Evolutionary conservation across 192 early-diverging fungal genomes (phyloP).

Genomic region (Entomortierella chlamydospora): DNA sequence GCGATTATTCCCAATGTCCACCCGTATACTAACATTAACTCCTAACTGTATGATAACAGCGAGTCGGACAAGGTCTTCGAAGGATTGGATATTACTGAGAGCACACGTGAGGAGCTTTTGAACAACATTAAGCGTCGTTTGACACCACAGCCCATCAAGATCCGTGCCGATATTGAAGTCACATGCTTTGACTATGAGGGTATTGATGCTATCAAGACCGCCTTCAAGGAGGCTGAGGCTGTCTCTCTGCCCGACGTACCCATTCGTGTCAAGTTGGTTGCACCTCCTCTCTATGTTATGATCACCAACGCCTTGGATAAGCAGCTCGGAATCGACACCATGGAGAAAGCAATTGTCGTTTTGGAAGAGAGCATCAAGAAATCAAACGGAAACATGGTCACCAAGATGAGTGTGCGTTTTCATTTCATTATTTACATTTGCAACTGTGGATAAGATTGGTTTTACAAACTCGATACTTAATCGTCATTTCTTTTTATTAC

Average conservation of each 20-base stretch:
- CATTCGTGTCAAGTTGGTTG: conserved; percentile 88
- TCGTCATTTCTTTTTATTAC: not conserved
- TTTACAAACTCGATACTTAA: not conserved
- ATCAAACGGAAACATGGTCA: conserved; percentile 76
- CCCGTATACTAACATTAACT: not conserved
- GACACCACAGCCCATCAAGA: conserved; percentile 96
- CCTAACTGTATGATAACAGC: conserved; percentile 45
- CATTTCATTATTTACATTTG: conserved; percentile 1
- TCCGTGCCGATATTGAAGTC: conserved; percentile 95
- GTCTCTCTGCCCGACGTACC: conserved; percentile 77
- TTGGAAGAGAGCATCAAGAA: conserved; percentile 85
- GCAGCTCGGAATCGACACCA: conserved; percentile 81
- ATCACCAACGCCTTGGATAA: conserved; percentile 89
- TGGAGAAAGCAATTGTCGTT: conserved; percentile 88
- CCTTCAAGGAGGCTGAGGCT: conserved; percentile 89
- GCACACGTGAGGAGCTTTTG: conserved; percentile 80
- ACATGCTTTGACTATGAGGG: conserved; percentile 95
- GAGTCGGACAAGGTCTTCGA: conserved; percentile 90
- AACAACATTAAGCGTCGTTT: conserved; percentile 89
- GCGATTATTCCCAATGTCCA: not conserved
- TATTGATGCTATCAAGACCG: conserved; percentile 94
- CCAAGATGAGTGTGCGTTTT: conserved; percentile 82
- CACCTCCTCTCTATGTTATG: conserved; percentile 95
- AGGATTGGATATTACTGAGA: conserved; percentile 72
- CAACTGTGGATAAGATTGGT: not conserved